Percentiles rank a stretch among this genome's conserved stretches.
These are phyloP conservation scores for Podila epicladia DNA, from an alignment of 192 early-diverging fungal genomes.

Conservation along the genomic window DNA sequence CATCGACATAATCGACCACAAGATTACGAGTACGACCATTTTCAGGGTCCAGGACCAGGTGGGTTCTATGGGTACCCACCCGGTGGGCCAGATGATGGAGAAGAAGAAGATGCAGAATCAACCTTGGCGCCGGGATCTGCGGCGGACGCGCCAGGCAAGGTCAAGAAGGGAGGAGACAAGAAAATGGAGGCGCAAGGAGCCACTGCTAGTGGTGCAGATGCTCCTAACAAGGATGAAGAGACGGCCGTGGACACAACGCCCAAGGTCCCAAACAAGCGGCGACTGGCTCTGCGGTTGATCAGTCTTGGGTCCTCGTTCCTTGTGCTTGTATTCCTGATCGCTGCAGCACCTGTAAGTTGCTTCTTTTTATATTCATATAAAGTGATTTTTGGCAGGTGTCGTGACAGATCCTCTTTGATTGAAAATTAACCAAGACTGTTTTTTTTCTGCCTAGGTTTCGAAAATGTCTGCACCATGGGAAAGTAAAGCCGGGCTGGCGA, in stretches of 20 bases:
- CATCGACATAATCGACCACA: slow-evolving; percentile 10
- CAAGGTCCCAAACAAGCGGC: slow-evolving; percentile 29
- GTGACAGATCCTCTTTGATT: neutral
- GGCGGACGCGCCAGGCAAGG: neutral
- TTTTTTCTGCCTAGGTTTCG: slow-evolving; percentile 12
- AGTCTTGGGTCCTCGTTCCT: slow-evolving; percentile 25
- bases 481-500: slow-evolving; percentile 21
- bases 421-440: neutral
- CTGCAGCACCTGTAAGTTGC: slow-evolving; percentile 30
- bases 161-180: slow-evolving; percentile 2
- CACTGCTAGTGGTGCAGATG: neutral
- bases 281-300: slow-evolving; percentile 29
- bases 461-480: slow-evolving; percentile 28
- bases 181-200: neutral
- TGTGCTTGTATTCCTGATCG: slow-evolving; percentile 26
- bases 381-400: neutral
- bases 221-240: slow-evolving; percentile 2
- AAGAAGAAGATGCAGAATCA: slow-evolving; percentile 30
- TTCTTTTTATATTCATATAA: neutral
- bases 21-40: slow-evolving; percentile 12
- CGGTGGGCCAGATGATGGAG: slow-evolving; percentile 30
- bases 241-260: neutral
- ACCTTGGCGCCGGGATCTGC: slow-evolving; percentile 38
- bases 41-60: neutral
- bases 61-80: slow-evolving; percentile 23